phyloP scores from a whole-genome alignment of 2,329 filamentous ascomycete genomes.

The Paraconiothyrium sp. region DNA sequence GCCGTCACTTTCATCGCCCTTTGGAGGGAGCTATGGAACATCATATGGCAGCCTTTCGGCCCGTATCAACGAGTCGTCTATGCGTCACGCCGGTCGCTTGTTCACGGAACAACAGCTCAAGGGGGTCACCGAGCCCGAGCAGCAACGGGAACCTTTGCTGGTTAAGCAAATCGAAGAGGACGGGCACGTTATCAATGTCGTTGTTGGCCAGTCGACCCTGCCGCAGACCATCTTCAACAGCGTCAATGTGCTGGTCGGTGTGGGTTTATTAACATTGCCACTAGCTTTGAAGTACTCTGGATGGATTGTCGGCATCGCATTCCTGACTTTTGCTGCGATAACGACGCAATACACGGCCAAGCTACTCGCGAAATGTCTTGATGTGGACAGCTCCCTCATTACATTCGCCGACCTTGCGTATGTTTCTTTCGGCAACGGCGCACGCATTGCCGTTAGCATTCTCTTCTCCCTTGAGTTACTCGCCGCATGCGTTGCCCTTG shows the following conservation, averaged over 20 bases:
- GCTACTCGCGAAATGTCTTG: conserved; percentile 86
- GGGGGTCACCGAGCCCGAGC: conserved; percentile 54
- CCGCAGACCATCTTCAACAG: conserved; percentile 97
- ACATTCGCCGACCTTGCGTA: conserved; percentile 95
- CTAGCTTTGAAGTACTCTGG: conserved; percentile 87
- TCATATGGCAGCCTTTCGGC: conserved; percentile 69
- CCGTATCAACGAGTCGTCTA: conserved; percentile 65
- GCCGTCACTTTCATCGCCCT: conserved; percentile 69
- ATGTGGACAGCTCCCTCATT: conserved; percentile 83
- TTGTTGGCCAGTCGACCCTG: conserved; percentile 93
- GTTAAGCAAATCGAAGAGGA: conserved; percentile 87
- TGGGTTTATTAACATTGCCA: conserved; percentile 88
- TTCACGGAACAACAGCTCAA: conserved; percentile 59
- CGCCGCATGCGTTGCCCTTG: conserved; percentile 86
- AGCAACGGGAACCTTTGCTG: conserved; percentile 74
- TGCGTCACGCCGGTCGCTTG: conserved; percentile 64
- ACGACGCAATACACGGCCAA: conserved; percentile 88
- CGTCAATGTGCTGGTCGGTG: conserved; percentile 89
- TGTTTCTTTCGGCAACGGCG: conserved; percentile 84
- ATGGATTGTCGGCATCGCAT: conserved; percentile 82
- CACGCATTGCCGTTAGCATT: conserved; percentile 81
- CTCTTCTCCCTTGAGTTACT: conserved; percentile 89
- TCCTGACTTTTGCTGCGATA: conserved; percentile 76
- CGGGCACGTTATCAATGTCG: conserved; percentile 82
- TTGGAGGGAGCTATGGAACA: conserved; percentile 76